These are phyloP conservation scores for Fragosphaeria purpurea DNA, from an alignment of 2,329 filamentous ascomycete species.

Conservation along the genomic window DNA sequence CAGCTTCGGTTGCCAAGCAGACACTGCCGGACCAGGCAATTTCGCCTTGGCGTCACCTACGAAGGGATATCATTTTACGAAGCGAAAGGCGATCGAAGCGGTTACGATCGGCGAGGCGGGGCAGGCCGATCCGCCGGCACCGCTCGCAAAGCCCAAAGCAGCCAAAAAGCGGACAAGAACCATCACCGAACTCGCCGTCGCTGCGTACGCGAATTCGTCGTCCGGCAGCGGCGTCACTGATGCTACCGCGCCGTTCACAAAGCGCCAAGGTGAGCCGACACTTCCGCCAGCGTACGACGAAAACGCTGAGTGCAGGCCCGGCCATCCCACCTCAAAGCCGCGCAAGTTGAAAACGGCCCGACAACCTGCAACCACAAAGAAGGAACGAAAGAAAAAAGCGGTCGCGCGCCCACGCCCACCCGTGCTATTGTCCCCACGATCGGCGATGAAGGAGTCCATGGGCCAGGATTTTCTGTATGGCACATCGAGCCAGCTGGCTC, in stretches of 20 bases:
- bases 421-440: slow-evolving; percentile 55
- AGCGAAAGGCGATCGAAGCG: slow-evolving; percentile 47
- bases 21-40: not conserved
- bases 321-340: slow-evolving; percentile 19
- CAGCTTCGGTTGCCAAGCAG: slow-evolving; percentile 11
- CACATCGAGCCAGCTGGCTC: slow-evolving; percentile 71
- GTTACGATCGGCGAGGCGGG: slow-evolving; percentile 26
- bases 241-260: slow-evolving; percentile 18
- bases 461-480: slow-evolving; percentile 75
- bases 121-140: slow-evolving; percentile 17
- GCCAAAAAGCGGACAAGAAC: slow-evolving; percentile 63
- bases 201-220: slow-evolving; percentile 44
- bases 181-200: slow-evolving; percentile 68
- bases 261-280: slow-evolving; percentile 16
- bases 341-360: slow-evolving; percentile 16
- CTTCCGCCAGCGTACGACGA: slow-evolving; percentile 1
- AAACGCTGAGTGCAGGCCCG: slow-evolving; percentile 10
- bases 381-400: slow-evolving; percentile 24
- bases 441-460: slow-evolving; percentile 55
- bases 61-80: slow-evolving; percentile 26
- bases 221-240: not conserved
- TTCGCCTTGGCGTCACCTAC: not conserved
- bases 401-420: slow-evolving; percentile 29
- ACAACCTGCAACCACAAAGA: slow-evolving; percentile 8
- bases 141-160: slow-evolving; percentile 38